Evolutionary conservation across 257 asterid genomes (phyloP).

Genomic region (Petunia secreta): DNA sequence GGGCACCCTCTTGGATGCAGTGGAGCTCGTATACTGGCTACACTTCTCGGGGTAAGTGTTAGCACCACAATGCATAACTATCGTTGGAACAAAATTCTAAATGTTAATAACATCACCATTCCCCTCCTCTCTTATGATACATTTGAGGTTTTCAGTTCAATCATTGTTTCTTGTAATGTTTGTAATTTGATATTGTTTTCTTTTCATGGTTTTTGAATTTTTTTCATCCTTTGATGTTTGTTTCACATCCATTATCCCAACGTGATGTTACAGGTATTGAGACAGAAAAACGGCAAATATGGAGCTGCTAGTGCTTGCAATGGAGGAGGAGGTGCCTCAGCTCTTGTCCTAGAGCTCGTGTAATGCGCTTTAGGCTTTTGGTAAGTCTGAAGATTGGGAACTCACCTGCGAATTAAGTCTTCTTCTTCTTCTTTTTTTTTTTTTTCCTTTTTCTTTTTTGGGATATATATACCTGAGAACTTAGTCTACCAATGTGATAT

Average conservation of each 20-base stretch:
- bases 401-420: background rate
- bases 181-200: background rate
- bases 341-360: conserved; percentile 79
- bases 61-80: background rate
- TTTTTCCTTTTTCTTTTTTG: too few species aligned
- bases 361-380: conserved; percentile 36
- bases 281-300: conserved; percentile 73
- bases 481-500: background rate
- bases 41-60: conserved; percentile 89
- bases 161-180: background rate
- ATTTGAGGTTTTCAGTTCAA: background rate
- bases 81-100: background rate
- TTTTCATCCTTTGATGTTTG: background rate
- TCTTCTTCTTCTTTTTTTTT: too few species aligned
- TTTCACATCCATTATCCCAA: conserved; percentile 18
- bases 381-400: conserved; percentile 15
- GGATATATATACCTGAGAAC: background rate
- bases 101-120: background rate
- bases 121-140: background rate
- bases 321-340: conserved; percentile 99
- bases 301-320: conserved; percentile 97
- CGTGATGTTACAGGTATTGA: conserved; percentile 63
- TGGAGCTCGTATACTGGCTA: conserved; percentile 95
- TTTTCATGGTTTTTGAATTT: background rate
- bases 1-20: conserved; percentile 99